Evolutionary conservation across 2,329 filamentous ascomycete species (phyloP), one percentile per base, ranked within the genome.

Genomic region (Fusarium udum): DNA sequence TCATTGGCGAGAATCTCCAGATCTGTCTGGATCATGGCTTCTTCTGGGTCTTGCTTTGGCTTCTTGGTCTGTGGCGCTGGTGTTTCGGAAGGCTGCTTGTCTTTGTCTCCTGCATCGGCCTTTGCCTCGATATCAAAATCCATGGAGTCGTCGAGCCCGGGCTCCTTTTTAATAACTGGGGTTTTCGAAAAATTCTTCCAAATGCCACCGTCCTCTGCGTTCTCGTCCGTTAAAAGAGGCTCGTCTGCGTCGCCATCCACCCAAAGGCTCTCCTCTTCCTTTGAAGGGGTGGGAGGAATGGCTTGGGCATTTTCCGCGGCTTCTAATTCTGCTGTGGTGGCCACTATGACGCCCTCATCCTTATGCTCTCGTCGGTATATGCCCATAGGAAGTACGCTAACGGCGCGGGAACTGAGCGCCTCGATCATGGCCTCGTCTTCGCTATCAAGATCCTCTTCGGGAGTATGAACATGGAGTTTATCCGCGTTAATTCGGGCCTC

Each of bases 401-500:
- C 76, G 53, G 77, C 55, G 26, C 74, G 78, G 34, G 75, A 73
- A 65, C 77, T 78, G 13, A 83, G 79, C 5, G 80, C 81, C 16
- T 75, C 79, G 51, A 83, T 80, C 78, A 84, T 84, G 52, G 81
- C 81, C 63, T 86, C 82, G 61, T 85, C 82, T n/a, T 85, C 82
- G 69, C 83, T 84, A 56, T 84, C 82, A 53, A 86, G 79, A 37
- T 87, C 84, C n/a, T 84, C 84, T 28, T 85, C 73, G 61, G 83
- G 76, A 59, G 83, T 73, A 80, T 85, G 80, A 55, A 79, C 76
- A 73, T 87, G 87, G 53, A 90, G 86, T 63, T 85, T 84, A 75
- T 90, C 88, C 72, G 87, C 86, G 73, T 90, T 89, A 77, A 90
- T 87, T 79, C 88, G 82, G 39, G 83, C 74, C 69, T 89, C 86